A percentile compares a stretch with the other conserved stretches of the same genome.
phyloP scores from a whole-genome alignment of 208 protist species.

The Willaertia magna region DNA sequence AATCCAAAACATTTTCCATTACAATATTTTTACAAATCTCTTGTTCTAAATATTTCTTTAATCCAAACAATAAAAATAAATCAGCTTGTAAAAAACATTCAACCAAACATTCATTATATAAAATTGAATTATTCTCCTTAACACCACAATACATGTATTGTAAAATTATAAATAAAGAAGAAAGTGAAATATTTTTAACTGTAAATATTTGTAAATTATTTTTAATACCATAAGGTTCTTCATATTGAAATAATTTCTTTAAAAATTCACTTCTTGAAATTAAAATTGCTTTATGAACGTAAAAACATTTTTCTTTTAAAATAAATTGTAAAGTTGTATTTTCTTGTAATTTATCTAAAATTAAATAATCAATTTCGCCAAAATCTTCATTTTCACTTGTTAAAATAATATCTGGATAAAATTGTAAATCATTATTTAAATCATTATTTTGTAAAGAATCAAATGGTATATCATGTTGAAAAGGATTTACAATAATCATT shows the following conservation, averaged over 20 bases:
- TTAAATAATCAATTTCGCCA: not conserved
- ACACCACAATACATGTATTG: not conserved
- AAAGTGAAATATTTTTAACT: not conserved
- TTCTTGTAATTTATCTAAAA: not conserved
- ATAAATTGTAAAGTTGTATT: no score
- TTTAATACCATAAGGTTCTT: no score
- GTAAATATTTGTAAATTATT: no score
- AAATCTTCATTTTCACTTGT: not conserved
- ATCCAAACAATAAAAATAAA: not conserved
- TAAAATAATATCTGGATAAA: not conserved
- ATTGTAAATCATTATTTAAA: no score
- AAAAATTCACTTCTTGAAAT: not conserved
- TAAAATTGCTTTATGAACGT: not conserved
- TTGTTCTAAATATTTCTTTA: not conserved
- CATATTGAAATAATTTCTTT: not conserved
- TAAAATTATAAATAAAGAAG: not conserved
- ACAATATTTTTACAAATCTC: not conserved
- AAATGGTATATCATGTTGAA: no score
- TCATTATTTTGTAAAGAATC: no score
- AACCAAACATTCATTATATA: not conserved
- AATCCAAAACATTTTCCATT: no score
- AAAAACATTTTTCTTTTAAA: no score
- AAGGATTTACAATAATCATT: not conserved
- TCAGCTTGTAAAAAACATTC: not conserved
- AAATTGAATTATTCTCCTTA: not conserved